A percentile compares a stretch with the other conserved stretches of the same genome.
Evolutionary conservation across 2,329 filamentous ascomycete genomes (phyloP).

Genomic region (Colletotrichum coccodes): DNA sequence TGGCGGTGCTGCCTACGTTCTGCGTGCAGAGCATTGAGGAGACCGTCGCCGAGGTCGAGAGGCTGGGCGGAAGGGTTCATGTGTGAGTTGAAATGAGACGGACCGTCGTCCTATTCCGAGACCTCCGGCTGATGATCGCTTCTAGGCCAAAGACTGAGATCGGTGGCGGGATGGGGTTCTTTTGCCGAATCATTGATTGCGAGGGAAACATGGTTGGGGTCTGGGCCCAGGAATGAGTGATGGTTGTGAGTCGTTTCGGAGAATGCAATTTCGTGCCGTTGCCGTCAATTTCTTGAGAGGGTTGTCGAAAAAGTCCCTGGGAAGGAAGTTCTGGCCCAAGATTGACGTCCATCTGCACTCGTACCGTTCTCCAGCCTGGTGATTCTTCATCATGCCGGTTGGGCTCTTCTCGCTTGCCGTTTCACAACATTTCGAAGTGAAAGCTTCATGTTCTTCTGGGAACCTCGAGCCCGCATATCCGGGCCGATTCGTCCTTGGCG

Average conservation of each 20-base stretch:
- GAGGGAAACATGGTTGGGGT: constrained; percentile 51
- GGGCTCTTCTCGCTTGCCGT: neutral
- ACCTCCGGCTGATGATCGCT: neutral
- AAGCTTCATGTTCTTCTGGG: neutral
- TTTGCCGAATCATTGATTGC: constrained; percentile 48
- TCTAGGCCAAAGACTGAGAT: constrained; percentile 48
- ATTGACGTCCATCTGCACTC: neutral
- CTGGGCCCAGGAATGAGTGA: constrained; percentile 43
- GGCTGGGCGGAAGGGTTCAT: constrained; percentile 45
- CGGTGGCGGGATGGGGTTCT: constrained; percentile 45
- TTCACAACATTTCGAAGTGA: neutral
- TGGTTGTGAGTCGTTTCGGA: neutral
- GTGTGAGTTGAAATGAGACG: constrained; percentile 41
- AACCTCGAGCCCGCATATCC: constrained; percentile 16
- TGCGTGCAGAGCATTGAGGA: constrained; percentile 45
- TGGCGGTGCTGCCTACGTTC: constrained; percentile 46
- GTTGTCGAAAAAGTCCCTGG: neutral
- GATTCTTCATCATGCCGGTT: neutral
- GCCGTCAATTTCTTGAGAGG: neutral
- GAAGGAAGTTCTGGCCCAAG: neutral
- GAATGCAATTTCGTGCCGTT: neutral
- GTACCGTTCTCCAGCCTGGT: neutral
- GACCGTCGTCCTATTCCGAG: neutral
- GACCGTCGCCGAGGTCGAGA: constrained; percentile 41
- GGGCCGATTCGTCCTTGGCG: constrained; percentile 22